phyloP scores from a whole-genome alignment of 139 green algal species.

The Volvox reticuliferus region DNA sequence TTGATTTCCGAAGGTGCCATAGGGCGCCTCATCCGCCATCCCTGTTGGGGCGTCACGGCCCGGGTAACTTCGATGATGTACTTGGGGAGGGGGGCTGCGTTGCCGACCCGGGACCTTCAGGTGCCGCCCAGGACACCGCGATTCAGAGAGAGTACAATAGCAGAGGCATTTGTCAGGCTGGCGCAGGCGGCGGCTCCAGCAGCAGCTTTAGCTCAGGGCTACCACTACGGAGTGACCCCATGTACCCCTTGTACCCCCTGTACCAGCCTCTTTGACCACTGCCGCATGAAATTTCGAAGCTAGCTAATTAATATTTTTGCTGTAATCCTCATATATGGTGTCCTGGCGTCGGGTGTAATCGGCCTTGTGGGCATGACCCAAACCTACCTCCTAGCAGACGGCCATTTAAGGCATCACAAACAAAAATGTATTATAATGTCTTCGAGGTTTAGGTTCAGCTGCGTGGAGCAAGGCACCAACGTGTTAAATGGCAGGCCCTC shows the following conservation, averaged over 20 bases:
- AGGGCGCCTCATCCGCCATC: not conserved
- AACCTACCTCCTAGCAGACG: not conserved
- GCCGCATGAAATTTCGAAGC: not conserved
- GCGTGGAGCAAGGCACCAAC: not conserved
- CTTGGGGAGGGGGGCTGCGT: not conserved
- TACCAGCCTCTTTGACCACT: not conserved
- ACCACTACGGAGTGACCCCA: not conserved
- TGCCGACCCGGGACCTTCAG: not conserved
- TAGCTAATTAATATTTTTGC: not conserved
- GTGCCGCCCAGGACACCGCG: too few species aligned
- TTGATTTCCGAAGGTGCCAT: not conserved
- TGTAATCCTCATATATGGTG: not conserved
- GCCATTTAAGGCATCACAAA: not conserved
- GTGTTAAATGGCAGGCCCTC: too few species aligned
- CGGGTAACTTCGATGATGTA: not conserved
- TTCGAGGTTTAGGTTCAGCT: not conserved
- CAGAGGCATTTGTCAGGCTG: too few species aligned
- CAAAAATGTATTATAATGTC: not conserved
- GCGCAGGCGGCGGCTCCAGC: too few species aligned
- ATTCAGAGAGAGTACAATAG: too few species aligned
- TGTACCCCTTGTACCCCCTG: too few species aligned
- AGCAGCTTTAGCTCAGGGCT: not conserved
- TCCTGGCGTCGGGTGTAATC: not conserved
- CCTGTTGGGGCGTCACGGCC: not conserved
- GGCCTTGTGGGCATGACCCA: not conserved